A percentile compares a stretch with the other conserved stretches of the same genome.
Evolutionary conservation across 805 yeast genomes (phyloP).

Genomic region (Zygotorulaspora florentina): DNA sequence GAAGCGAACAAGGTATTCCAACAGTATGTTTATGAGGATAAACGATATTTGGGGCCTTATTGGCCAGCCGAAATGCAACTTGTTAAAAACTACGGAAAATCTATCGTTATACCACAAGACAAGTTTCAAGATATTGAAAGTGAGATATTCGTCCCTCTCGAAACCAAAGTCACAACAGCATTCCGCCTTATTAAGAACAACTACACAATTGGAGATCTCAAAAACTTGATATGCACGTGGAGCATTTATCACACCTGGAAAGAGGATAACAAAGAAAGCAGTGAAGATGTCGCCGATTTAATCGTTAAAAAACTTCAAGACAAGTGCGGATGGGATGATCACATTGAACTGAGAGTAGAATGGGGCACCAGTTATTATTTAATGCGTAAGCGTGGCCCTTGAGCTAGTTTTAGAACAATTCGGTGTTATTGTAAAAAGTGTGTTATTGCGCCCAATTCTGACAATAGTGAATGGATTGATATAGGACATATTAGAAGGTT

Average conservation of each 20-base stretch:
- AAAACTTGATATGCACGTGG: slow-evolving; percentile 57
- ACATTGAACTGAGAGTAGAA: slow-evolving; percentile 41
- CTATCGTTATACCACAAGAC: slow-evolving; percentile 43
- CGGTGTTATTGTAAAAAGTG: too few relatives aligned
- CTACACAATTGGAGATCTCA: slow-evolving; percentile 43
- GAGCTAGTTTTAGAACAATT: too few relatives aligned
- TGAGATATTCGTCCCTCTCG: slow-evolving; percentile 32
- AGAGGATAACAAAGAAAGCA: slow-evolving; percentile 38
- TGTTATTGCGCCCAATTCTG: too few relatives aligned
- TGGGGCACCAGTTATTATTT: slow-evolving; percentile 57
- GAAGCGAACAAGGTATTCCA: slow-evolving; percentile 53
- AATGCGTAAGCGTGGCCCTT: slow-evolving; percentile 32
- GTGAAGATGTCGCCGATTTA: slow-evolving; percentile 46
- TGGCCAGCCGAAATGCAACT: slow-evolving; percentile 12
- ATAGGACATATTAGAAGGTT: too few relatives aligned
- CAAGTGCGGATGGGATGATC: slow-evolving; percentile 44
- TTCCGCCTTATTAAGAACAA: slow-evolving; percentile 41
- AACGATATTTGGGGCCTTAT: slow-evolving; percentile 34
- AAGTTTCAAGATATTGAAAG: slow-evolving; percentile 41
- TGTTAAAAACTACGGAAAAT: slow-evolving; percentile 38
- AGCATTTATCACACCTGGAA: slow-evolving; percentile 63
- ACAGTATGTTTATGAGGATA: slow-evolving; percentile 48
- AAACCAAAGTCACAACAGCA: slow-evolving; percentile 23
- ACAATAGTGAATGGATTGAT: too few relatives aligned
- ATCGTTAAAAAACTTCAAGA: slow-evolving; percentile 43